These are phyloP conservation scores for Spergularia marina DNA, from an alignment of 148 eudicot species.

Conservation along the genomic window DNA sequence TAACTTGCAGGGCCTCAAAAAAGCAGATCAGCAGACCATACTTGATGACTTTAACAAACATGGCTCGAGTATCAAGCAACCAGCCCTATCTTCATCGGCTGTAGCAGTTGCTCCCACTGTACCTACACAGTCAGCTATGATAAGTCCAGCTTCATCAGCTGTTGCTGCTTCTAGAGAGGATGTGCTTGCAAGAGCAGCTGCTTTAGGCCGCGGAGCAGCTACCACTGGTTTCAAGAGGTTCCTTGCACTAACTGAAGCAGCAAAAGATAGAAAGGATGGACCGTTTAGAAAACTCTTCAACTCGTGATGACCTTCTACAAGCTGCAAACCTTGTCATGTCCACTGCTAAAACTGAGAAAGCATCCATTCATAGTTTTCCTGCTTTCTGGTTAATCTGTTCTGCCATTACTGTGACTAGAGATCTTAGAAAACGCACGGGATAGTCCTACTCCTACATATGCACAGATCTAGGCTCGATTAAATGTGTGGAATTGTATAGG, in stretches of 20 bases:
- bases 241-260: slow-evolving; percentile 92
- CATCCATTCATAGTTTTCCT: not conserved
- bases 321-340: not conserved
- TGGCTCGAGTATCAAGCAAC: slow-evolving; percentile 64
- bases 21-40: slow-evolving; percentile 81
- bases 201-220: slow-evolving; percentile 93
- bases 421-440: no score
- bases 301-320: slow-evolving; percentile 35
- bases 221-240: slow-evolving; percentile 89
- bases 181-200: slow-evolving; percentile 91
- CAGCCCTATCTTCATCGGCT: slow-evolving; percentile 36
- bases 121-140: slow-evolving; percentile 32
- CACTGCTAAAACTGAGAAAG: not conserved
- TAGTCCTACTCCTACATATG: no score
- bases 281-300: slow-evolving; percentile 87
- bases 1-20: slow-evolving; percentile 71
- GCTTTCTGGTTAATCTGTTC: no score
- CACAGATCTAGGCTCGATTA: no score
- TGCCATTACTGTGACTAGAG: no score
- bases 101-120: slow-evolving; percentile 30
- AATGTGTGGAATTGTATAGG: no score
- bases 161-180: slow-evolving; percentile 76
- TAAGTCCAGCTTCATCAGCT: slow-evolving; percentile 35
- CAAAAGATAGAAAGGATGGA: slow-evolving; percentile 90
- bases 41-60: slow-evolving; percentile 93